Base-by-base conservation (phyloP, 441 rosid species). In the Biscutella laevigata region DNA sequence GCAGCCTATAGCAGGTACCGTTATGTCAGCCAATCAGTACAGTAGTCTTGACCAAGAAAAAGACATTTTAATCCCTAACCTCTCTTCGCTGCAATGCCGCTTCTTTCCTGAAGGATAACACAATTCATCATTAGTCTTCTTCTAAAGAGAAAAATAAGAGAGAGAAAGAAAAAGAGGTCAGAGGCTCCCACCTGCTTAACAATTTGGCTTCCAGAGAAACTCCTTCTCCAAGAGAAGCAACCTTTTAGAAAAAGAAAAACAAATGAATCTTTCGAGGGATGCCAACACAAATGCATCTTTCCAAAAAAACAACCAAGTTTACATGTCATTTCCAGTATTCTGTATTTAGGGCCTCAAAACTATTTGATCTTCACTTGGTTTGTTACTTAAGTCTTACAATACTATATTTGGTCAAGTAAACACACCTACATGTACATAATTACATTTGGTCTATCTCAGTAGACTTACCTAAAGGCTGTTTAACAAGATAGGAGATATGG, bases 181-280 rank as follows among this genome's bases (percentile, higher is more conserved):
- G 10, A 25, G 33, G 7, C 12, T 46, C 66, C 0, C 45, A 67
- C 71, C 71, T 80, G 77, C 75, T 83, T 68, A 86, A 61, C 73
- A 84, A 62, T 75, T 88, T 89, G 53, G 97, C 96, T 73, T 94
- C 99, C 38, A 94, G 61, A 56, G 99, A 94, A 21, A 79, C 90
- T 67, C 99, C 99, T 75, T 81, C 95, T 59, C 97, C 97, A 62
- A 94, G 85, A 40, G 84, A 70, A 62, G 97, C 99, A 71, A 86
- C 71, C 71, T 67, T 30, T 26, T 29, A n/a, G 7, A 2, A 30
- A 50, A 19, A 5, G 4, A 20, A 19, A 21, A 27, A 26, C 5
- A 53, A 17, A 34, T 13, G 13, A 34, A 42, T 11, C 30, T 36
- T 44, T 66, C 25, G 12, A 53, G 22, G 46, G 34, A 15, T 29